Conservation (phyloP, 2,329 filamentous ascomycete species). For the Bipolaris victoriae region DNA sequence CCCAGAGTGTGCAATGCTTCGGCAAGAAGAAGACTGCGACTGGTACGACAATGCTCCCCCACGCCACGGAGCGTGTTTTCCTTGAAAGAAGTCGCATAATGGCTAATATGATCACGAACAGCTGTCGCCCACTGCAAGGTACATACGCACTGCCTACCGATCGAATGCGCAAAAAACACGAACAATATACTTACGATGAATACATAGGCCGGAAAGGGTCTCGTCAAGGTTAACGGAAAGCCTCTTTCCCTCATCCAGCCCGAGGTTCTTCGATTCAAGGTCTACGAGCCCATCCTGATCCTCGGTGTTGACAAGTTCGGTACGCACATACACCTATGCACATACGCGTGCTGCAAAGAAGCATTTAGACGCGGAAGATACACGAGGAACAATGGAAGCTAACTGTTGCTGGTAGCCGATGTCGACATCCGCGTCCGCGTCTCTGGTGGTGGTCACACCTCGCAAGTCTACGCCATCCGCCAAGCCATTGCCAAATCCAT, state of each 20-base stretch:
- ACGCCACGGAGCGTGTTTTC: not conserved
- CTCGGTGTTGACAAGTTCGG: constrained; percentile 96
- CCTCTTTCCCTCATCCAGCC: constrained; percentile 93
- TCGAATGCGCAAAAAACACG: constrained; percentile 23
- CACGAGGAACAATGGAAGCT: constrained; percentile 19
- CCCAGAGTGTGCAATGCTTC: constrained; percentile 81
- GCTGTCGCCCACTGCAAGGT: constrained; percentile 95
- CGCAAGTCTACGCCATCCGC: constrained; percentile 96
- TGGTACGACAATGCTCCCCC: constrained; percentile 37
- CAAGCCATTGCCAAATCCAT: constrained; percentile 98
- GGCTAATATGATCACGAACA: constrained; percentile 52
- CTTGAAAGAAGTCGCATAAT: constrained; percentile 31
- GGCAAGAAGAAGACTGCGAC: constrained; percentile 76
- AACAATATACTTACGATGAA: constrained; percentile 36
- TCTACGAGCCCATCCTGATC: constrained; percentile 98
- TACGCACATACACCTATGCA: constrained; percentile 41
- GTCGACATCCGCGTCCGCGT: constrained; percentile 98
- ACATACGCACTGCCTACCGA: constrained; percentile 47
- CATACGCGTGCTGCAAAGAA: constrained; percentile 3
- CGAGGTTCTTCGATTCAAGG: constrained; percentile 98
- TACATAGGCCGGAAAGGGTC: constrained; percentile 74
- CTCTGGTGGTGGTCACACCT: constrained; percentile 95
- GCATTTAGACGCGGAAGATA: constrained; percentile 9
- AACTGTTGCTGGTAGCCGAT: constrained; percentile 58
- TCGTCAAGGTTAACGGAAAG: constrained; percentile 98